Percentiles rank a stretch among this genome's conserved stretches.
Evolutionary conservation across 208 protist species (phyloP).

Genomic region (Trypanosoma cruzi): DNA sequence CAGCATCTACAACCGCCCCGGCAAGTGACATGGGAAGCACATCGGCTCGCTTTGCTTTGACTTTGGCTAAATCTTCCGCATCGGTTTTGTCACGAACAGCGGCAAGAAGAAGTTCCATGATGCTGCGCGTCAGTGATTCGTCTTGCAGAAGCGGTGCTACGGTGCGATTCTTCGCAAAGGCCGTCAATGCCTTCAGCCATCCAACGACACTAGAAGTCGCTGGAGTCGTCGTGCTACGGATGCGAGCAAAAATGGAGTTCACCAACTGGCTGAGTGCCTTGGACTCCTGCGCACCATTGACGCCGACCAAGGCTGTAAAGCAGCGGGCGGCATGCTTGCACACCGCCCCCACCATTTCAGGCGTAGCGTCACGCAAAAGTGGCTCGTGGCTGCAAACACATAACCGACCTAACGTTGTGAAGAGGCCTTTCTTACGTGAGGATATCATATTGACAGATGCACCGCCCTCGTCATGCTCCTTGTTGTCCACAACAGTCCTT

Average conservation of each 20-base stretch:
- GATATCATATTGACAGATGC: neutral
- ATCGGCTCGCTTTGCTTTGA: slow-evolving; percentile 9
- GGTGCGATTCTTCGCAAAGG: slow-evolving; percentile 20
- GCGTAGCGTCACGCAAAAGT: slow-evolving; percentile 11
- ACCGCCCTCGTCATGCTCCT: neutral
- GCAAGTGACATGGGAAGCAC: slow-evolving; percentile 10
- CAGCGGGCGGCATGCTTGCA: slow-evolving; percentile 42
- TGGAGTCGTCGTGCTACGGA: neutral
- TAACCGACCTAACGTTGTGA: slow-evolving; percentile 17
- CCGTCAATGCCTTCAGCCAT: slow-evolving; percentile 31
- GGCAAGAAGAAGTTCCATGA: slow-evolving; percentile 17
- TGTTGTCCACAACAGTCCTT: neutral
- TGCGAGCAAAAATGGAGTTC: neutral
- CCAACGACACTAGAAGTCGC: neutral
- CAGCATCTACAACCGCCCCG: slow-evolving; percentile 38
- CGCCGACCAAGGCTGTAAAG: slow-evolving; percentile 27
- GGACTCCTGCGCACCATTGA: slow-evolving; percentile 12
- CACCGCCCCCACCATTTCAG: slow-evolving; percentile 16
- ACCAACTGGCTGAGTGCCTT: slow-evolving; percentile 23
- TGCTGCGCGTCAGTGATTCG: neutral
- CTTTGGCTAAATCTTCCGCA: slow-evolving; percentile 2
- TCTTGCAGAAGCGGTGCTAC: slow-evolving; percentile 22
- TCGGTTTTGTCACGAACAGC: slow-evolving; percentile 7
- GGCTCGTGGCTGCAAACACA: slow-evolving; percentile 19
- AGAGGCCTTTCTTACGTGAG: slow-evolving; percentile 11